Conservation (phyloP, 2,329 filamentous ascomycete genomes). For the Xylariaceae sp. region DNA sequence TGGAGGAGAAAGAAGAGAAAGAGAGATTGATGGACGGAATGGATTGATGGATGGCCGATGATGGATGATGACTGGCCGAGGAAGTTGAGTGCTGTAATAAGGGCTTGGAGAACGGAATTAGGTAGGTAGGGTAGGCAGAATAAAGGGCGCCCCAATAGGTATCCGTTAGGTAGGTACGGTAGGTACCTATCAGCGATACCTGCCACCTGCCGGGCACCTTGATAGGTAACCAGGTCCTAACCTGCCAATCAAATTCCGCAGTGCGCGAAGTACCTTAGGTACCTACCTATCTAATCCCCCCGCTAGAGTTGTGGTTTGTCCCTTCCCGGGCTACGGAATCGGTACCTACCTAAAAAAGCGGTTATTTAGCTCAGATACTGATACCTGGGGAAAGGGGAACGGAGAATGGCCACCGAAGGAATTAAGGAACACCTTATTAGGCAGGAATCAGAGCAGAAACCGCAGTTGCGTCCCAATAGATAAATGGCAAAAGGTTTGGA, state of each 20-base stretch:
- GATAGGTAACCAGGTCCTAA: too few relatives aligned
- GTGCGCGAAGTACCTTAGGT: neutral
- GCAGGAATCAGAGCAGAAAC: too few relatives aligned
- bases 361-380: too few relatives aligned
- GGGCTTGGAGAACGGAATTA: neutral
- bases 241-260: too few relatives aligned
- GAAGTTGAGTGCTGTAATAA: neutral
- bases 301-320: neutral
- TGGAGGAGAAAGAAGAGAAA: neutral
- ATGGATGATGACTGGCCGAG: constrained; percentile 1
- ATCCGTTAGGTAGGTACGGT: constrained; percentile 6
- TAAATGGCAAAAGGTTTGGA: too few relatives aligned
- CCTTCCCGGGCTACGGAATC: neutral
- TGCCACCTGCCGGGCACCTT: too few relatives aligned
- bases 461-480: too few relatives aligned
- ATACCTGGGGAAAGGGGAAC: neutral
- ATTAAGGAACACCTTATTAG: too few relatives aligned
- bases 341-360: too few relatives aligned
- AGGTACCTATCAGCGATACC: neutral
- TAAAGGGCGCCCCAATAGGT: neutral
- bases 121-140: neutral
- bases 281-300: neutral
- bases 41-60: neutral
- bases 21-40: neutral
- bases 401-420: neutral